These are phyloP conservation scores for Penstemon newberryi DNA, from an alignment of 257 asterid species.

Conservation along the genomic window DNA sequence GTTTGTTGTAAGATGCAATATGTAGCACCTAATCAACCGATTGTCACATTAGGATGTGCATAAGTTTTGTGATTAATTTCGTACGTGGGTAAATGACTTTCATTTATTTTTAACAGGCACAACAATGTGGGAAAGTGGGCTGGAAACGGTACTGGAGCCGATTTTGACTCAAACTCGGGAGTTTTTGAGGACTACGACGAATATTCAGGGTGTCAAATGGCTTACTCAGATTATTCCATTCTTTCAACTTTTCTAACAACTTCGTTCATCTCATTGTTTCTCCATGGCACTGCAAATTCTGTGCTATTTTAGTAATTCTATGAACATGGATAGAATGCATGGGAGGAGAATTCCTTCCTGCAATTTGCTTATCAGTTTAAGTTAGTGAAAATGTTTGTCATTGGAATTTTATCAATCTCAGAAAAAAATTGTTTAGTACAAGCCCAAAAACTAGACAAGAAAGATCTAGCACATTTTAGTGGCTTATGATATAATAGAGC, in stretches of 20 bases:
- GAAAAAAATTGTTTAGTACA: no score
- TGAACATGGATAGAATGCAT: not conserved
- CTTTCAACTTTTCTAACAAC: slow-evolving; percentile 25
- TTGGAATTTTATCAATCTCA: not conserved
- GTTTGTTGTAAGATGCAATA: no score
- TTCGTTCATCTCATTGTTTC: slow-evolving; percentile 32
- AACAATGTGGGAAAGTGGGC: slow-evolving; percentile 68
- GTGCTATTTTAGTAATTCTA: slow-evolving; percentile 8
- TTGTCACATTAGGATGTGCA: no score
- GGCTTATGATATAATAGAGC: no score
- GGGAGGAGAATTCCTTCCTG: not conserved
- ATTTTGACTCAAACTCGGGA: slow-evolving; percentile 49
- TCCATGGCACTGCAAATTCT: not conserved
- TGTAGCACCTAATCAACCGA: no score
- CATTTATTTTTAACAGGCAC: slow-evolving; percentile 37
- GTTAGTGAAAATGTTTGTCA: not conserved
- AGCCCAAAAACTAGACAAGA: no score
- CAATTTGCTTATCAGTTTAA: not conserved
- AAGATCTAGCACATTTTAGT: no score
- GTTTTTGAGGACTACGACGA: slow-evolving; percentile 52
- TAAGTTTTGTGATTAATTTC: not conserved
- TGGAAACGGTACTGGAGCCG: slow-evolving; percentile 37
- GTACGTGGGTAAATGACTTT: no score
- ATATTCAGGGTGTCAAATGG: slow-evolving; percentile 34
- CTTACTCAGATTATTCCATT: slow-evolving; percentile 17